Evolutionary conservation across 306 rosid species (phyloP).

Genomic region (Erythrophleum fordii): DNA sequence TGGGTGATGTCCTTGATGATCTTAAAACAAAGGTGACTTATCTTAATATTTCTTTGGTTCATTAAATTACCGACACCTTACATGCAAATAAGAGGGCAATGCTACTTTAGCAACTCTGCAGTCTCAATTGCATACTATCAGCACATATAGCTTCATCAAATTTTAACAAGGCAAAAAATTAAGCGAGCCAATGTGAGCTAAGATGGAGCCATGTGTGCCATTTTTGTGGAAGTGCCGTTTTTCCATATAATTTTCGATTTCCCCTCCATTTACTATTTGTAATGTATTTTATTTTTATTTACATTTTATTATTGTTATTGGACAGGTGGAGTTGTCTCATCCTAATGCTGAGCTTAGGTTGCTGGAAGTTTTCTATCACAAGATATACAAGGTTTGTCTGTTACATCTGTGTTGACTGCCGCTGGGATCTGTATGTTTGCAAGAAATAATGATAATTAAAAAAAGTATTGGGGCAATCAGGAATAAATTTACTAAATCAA

Average conservation of each 20-base stretch:
- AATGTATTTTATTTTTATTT: background rate
- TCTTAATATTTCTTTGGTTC: background rate
- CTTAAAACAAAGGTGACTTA: constrained; percentile 75
- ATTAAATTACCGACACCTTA: background rate
- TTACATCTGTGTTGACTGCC: constrained; percentile 22
- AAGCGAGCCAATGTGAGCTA: constrained; percentile 1
- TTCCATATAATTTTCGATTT: background rate
- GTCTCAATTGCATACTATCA: constrained; percentile 9
- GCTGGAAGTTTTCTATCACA: constrained; percentile 90
- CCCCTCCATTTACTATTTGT: background rate
- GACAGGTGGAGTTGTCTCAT: constrained; percentile 79
- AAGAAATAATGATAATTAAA: background rate
- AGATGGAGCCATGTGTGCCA: constrained; percentile 18
- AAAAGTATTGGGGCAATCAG: background rate
- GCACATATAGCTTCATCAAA: constrained; percentile 20
- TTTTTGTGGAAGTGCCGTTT: constrained; percentile 20
- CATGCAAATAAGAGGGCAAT: background rate
- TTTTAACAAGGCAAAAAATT: background rate
- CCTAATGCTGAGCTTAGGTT: constrained; percentile 78
- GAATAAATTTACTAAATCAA: background rate
- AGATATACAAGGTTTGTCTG: constrained; percentile 77
- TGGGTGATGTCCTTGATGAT: constrained; percentile 83
- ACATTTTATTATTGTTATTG: constrained; percentile 6
- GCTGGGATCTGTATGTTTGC: background rate
- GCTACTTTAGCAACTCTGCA: constrained; percentile 1